A percentile compares a stretch with the other conserved stretches of the same genome.
Evolutionary conservation across 228 moss, liverwort and hornwort genomes (phyloP).

Genomic region (Sphagnum magellanicum): DNA sequence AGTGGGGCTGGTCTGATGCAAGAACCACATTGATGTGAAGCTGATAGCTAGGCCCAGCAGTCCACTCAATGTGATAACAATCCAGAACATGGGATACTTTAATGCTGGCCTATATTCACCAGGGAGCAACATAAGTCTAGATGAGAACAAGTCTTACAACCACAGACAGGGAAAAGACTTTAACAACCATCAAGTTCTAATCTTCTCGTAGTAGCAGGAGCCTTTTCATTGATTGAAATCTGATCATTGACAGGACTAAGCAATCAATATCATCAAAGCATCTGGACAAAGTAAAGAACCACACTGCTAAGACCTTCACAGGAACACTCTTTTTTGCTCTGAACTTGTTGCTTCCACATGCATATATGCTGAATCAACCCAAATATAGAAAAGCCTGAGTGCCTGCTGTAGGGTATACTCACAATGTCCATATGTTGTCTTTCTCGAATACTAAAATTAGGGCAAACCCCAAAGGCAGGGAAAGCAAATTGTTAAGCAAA

Average conservation of each 20-base stretch:
- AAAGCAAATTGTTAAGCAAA: conserved; percentile 84
- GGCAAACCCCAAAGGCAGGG: conserved; percentile 73
- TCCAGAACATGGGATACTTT: conserved; percentile 84
- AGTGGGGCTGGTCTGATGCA: conserved; percentile 96
- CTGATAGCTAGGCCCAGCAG: conserved; percentile 94
- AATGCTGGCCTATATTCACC: conserved; percentile 55
- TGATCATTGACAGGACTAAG: too few relatives aligned
- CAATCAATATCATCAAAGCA: too few relatives aligned
- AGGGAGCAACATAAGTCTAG: not conserved
- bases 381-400: too few relatives aligned
- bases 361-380: too few relatives aligned
- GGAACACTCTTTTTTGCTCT: too few relatives aligned
- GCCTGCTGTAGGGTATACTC: conserved; percentile 1
- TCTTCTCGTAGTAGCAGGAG: too few relatives aligned
- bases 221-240: too few relatives aligned
- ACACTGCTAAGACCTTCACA: too few relatives aligned
- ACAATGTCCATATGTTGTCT: conserved; percentile 42
- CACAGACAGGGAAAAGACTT: too few relatives aligned
- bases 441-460: conserved; percentile 80
- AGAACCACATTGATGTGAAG: conserved; percentile 99
- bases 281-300: too few relatives aligned
- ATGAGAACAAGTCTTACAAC: not conserved
- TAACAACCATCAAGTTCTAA: too few relatives aligned
- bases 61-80: conserved; percentile 86
- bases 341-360: too few relatives aligned